Base-by-base conservation (phyloP, 768 basidiomycete species). In the Mrakia blollopis region DNA sequence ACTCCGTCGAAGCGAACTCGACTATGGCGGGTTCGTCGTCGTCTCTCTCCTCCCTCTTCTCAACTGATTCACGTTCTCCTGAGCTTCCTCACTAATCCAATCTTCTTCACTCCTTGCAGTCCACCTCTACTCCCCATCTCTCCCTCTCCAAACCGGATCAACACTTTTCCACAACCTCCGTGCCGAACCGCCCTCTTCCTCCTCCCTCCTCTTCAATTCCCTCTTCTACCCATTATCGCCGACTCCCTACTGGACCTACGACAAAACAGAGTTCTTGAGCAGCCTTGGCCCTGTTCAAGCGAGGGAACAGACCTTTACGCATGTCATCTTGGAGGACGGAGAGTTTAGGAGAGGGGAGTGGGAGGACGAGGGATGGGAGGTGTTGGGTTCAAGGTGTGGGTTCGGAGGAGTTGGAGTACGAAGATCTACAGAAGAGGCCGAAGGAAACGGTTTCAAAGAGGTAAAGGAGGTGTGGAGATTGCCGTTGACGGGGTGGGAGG, bases 81-180 rank as follows among this genome's bases (percentile, higher is more conserved):
- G 25, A 1, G 28, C 18, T 57, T 28, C n/a, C 21, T 9, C 32
- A 47, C 78, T 72, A 70, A 77, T 35, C 23, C 63, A 72, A 80
- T 81, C 47, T 25, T 47, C 7, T 7, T 1, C 21, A 2, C 13
- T 3, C 8, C 35, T 14, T 39, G 1, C 83, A 84, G 87, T 89
- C 52, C 88, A 90, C 76, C 88, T 96, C 5, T 91, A 95, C 81
- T 89, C 97, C 62, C 90, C 89, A 71, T 92, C 95, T 79, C 87
- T 93, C 62, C 91, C 92, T 0, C 90, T 92, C 2, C 94, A 96
- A 83, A 93, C 91, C 0, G 96, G 97, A 3, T 92, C 93, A 3
- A 91, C 93, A 0, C 89, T 94, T 73, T 97, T 98, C 86, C 88
- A 89, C 30, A 91, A 92, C 57, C 86, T 88, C 30, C 85, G 90